Conservation (phyloP, 208 protist genomes). For the Zelonia costaricensis region DNA sequence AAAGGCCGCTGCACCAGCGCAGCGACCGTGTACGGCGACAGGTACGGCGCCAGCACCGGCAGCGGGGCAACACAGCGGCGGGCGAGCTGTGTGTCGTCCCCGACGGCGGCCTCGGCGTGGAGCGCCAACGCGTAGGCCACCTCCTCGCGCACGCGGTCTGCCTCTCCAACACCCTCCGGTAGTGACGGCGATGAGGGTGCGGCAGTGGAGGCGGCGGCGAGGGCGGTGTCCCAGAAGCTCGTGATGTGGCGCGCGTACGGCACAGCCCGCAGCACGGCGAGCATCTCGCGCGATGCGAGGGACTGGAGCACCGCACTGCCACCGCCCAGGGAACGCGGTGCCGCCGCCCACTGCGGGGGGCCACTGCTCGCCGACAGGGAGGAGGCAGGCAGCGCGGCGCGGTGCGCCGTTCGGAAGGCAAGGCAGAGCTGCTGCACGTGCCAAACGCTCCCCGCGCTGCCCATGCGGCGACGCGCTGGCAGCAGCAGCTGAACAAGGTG, state of each 20-base stretch:
- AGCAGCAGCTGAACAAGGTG: not conserved
- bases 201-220: conserved; percentile 34
- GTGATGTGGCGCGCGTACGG: conserved; percentile 27
- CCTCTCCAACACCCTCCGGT: not conserved
- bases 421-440: conserved; percentile 19
- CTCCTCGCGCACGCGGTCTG: conserved; percentile 20
- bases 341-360: not conserved
- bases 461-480: conserved; percentile 19
- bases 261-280: conserved; percentile 33
- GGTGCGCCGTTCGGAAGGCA: conserved; percentile 14
- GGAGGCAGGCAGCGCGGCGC: not conserved
- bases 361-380: too few species aligned
- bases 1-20: conserved; percentile 45
- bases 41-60: conserved; percentile 41
- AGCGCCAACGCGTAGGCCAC: conserved; percentile 24
- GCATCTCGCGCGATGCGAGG: conserved; percentile 52
- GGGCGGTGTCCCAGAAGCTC: conserved; percentile 49
- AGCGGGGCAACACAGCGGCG: conserved; percentile 30
- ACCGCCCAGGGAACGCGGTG: not conserved
- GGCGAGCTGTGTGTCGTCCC: not conserved
- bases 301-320: conserved; percentile 47
- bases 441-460: not conserved
- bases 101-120: conserved; percentile 9
- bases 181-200: not conserved
- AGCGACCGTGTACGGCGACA: conserved; percentile 50